Conservation (phyloP, 768 basidiomycete genomes). For the Tulasnella sp. region DNA sequence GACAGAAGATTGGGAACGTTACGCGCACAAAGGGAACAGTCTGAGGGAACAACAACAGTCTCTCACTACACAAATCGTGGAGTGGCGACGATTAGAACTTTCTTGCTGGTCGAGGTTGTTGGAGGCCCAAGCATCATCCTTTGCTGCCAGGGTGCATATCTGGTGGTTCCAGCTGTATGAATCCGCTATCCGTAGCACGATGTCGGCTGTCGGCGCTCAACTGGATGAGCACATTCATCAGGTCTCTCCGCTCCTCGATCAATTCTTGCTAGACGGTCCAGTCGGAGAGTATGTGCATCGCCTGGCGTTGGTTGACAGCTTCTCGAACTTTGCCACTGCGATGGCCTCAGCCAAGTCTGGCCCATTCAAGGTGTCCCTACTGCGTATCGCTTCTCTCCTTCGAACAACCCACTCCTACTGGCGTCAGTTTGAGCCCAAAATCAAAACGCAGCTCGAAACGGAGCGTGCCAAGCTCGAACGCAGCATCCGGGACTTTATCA, state of each 20-base stretch:
- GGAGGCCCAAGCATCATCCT: slow-evolving; percentile 47
- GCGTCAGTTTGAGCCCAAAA: slow-evolving; percentile 39
- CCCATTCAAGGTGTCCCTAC: slow-evolving; percentile 29
- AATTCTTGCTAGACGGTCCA: slow-evolving; percentile 62
- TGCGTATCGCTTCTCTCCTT: slow-evolving; percentile 46
- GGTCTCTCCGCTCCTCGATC: slow-evolving; percentile 65
- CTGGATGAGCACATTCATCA: slow-evolving; percentile 45
- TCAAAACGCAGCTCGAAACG: slow-evolving; percentile 38
- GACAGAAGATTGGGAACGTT: slow-evolving; percentile 93
- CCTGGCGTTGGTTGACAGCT: slow-evolving; percentile 54
- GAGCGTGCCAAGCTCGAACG: slow-evolving; percentile 58
- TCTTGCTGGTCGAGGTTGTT: slow-evolving; percentile 76
- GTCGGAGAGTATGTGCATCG: slow-evolving; percentile 71
- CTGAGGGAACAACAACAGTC: slow-evolving; percentile 53
- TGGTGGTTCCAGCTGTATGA: slow-evolving; percentile 95
- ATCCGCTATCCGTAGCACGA: slow-evolving; percentile 47
- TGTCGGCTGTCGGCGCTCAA: slow-evolving; percentile 30
- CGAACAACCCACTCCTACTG: slow-evolving; percentile 51
- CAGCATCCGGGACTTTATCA: slow-evolving; percentile 74
- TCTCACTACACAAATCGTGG: slow-evolving; percentile 61
- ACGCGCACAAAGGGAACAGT: slow-evolving; percentile 82
- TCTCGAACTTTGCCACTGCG: slow-evolving; percentile 39
- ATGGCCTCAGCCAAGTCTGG: slow-evolving; percentile 29
- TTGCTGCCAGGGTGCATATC: slow-evolving; percentile 28
- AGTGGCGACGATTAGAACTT: slow-evolving; percentile 84